These are phyloP conservation scores for Podosphaera xanthii DNA, from an alignment of 2,329 filamentous ascomycete genomes.

Conservation along the genomic window DNA sequence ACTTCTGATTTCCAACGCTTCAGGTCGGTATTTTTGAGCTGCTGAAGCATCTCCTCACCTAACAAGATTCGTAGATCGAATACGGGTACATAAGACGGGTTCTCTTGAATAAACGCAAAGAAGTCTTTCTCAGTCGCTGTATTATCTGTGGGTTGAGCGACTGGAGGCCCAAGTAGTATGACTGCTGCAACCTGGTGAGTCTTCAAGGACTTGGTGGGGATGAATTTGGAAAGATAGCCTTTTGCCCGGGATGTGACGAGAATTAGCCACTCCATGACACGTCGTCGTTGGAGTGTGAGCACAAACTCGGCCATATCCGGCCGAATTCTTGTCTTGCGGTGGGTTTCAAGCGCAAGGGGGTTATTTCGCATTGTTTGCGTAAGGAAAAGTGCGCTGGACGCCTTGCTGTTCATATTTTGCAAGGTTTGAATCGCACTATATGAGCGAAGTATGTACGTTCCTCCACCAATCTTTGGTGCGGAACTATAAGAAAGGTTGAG, in stretches of 20 bases:
- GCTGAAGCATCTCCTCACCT: conserved; percentile 22
- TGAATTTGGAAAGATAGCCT: conserved; percentile 19
- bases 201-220: conserved; percentile 13
- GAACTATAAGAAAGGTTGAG: not conserved
- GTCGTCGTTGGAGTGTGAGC: conserved; percentile 25
- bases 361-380: conserved; percentile 1
- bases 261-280: conserved; percentile 24
- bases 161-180: not conserved
- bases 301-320: conserved; percentile 32
- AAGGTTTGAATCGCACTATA: not conserved
- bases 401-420: not conserved
- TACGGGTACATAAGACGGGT: conserved; percentile 22
- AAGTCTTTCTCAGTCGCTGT: conserved; percentile 9
- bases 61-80: conserved; percentile 30
- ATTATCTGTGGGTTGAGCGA: not conserved
- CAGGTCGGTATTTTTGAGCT: conserved; percentile 15
- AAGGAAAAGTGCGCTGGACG: not conserved
- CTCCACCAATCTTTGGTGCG: not conserved
- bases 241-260: conserved; percentile 17
- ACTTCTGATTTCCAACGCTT: conserved; percentile 14
- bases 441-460: not conserved
- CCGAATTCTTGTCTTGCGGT: conserved; percentile 19
- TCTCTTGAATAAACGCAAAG: conserved; percentile 10
- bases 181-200: not conserved
- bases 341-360: not conserved